A percentile compares a stretch with the other conserved stretches of the same genome.
phyloP scores from a whole-genome alignment of 2,329 filamentous ascomycete species.

The Fusarium nanum region DNA sequence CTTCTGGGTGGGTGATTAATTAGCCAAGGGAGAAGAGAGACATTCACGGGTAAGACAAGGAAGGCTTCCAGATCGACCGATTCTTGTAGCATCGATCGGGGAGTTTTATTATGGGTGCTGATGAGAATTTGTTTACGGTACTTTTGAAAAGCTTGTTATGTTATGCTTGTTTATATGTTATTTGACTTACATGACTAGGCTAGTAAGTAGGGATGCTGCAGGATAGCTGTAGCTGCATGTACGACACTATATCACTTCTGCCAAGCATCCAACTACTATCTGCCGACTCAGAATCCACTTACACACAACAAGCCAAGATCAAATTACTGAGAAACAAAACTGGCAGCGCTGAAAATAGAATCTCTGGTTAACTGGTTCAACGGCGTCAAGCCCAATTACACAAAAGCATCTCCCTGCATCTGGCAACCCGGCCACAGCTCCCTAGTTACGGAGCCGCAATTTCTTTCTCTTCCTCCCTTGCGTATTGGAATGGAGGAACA shows the following conservation, averaged over 20 bases:
- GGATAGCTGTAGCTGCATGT: neutral
- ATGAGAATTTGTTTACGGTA: neutral
- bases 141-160: neutral
- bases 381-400: neutral
- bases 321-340: constrained; percentile 17
- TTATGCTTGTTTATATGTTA: neutral
- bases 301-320: neutral
- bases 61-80: constrained; percentile 28
- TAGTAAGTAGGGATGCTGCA: neutral
- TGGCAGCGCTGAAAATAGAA: constrained; percentile 7
- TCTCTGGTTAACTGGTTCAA: neutral
- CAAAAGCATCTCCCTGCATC: constrained; percentile 13
- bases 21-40: constrained; percentile 24
- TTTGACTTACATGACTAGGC: neutral
- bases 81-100: constrained; percentile 4
- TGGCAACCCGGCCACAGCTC: constrained; percentile 15
- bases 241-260: neutral
- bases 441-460: constrained; percentile 30
- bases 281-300: constrained; percentile 19
- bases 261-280: neutral
- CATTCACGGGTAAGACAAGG: neutral
- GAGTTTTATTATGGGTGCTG: neutral
- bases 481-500: constrained; percentile 33
- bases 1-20: constrained; percentile 6
- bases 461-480: constrained; percentile 32